phyloP scores from a whole-genome alignment of 768 basidiomycete genomes.

The Lepiota venenata region DNA sequence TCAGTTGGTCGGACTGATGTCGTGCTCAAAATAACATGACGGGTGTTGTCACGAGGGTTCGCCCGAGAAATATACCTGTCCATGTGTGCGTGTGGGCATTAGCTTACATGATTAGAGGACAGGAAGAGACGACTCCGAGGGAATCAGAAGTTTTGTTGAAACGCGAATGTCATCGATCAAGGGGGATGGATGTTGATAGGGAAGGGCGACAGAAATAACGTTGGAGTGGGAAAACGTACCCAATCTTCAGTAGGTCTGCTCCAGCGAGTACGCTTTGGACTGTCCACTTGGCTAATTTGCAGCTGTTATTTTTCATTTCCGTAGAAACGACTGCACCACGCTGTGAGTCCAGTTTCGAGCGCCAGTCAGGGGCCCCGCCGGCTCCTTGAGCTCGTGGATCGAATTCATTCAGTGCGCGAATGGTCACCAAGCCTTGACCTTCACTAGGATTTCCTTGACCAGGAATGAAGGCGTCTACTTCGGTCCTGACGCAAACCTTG shows the following conservation, averaged over 20 bases:
- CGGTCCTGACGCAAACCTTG: slow-evolving; percentile 90
- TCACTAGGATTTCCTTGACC: slow-evolving; percentile 58
- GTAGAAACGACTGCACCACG: slow-evolving; percentile 97
- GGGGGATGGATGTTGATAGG: slow-evolving; percentile 3
- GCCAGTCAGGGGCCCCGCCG: slow-evolving; percentile 98
- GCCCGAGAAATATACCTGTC: slow-evolving; percentile 91
- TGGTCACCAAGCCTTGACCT: slow-evolving; percentile 80
- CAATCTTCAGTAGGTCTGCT: slow-evolving; percentile 95
- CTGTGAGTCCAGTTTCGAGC: slow-evolving; percentile 93
- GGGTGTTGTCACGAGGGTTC: slow-evolving; percentile 90
- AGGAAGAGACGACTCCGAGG: slow-evolving; percentile 13
- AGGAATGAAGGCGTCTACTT: slow-evolving; percentile 86
- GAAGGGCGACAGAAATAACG: slow-evolving; percentile 11
- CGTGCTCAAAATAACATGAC: slow-evolving; percentile 93
- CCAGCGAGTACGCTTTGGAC: slow-evolving; percentile 94
- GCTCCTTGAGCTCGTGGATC: slow-evolving; percentile 87
- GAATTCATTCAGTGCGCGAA: slow-evolving; percentile 96
- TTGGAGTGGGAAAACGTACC: slow-evolving; percentile 43
- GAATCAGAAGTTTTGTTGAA: slow-evolving; percentile 10
- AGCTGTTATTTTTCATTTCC: slow-evolving; percentile 99
- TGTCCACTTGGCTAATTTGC: slow-evolving; percentile 96
- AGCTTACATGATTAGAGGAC: slow-evolving; percentile 13
- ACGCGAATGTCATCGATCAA: slow-evolving; percentile 7
- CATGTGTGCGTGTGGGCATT: slow-evolving; percentile 12
- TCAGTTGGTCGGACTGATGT: slow-evolving; percentile 93